Conservation (phyloP, 2,329 filamentous ascomycete species). For the Cercospora beticola region DNA sequence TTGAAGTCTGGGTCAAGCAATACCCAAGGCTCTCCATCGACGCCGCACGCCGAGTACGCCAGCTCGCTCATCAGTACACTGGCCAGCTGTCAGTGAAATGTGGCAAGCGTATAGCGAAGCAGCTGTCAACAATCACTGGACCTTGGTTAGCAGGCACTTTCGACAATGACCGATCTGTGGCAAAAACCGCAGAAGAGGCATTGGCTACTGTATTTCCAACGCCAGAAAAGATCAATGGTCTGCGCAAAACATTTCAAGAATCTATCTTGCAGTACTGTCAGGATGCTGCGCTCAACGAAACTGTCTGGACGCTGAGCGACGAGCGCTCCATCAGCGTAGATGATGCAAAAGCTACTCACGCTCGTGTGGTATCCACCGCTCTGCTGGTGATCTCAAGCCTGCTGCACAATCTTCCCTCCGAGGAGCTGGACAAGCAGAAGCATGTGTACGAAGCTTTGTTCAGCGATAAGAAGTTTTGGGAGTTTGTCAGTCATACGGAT, state of each 20-base stretch:
- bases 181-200: slow-evolving; percentile 74
- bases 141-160: slow-evolving; percentile 90
- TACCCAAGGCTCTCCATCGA: slow-evolving; percentile 92
- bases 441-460: slow-evolving; percentile 67
- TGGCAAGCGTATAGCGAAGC: slow-evolving; percentile 79
- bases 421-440: slow-evolving; percentile 61
- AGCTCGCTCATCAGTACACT: slow-evolving; percentile 77
- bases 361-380: slow-evolving; percentile 68
- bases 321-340: slow-evolving; percentile 80
- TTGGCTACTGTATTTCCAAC: slow-evolving; percentile 73
- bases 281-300: slow-evolving; percentile 75
- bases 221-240: slow-evolving; percentile 71
- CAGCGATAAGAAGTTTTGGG: slow-evolving; percentile 60
- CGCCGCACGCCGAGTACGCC: slow-evolving; percentile 80
- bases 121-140: slow-evolving; percentile 74
- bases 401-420: slow-evolving; percentile 44
- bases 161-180: slow-evolving; percentile 76
- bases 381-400: slow-evolving; percentile 57
- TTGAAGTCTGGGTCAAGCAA: slow-evolving; percentile 87
- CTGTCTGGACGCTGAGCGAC: slow-evolving; percentile 78
- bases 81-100: slow-evolving; percentile 57
- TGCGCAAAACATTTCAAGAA: slow-evolving; percentile 79
- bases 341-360: slow-evolving; percentile 82
- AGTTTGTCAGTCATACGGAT: slow-evolving; percentile 57
- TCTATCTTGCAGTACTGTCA: slow-evolving; percentile 80